Conservation (phyloP, 148 eudicot genomes). For the Silene uniflora region DNA sequence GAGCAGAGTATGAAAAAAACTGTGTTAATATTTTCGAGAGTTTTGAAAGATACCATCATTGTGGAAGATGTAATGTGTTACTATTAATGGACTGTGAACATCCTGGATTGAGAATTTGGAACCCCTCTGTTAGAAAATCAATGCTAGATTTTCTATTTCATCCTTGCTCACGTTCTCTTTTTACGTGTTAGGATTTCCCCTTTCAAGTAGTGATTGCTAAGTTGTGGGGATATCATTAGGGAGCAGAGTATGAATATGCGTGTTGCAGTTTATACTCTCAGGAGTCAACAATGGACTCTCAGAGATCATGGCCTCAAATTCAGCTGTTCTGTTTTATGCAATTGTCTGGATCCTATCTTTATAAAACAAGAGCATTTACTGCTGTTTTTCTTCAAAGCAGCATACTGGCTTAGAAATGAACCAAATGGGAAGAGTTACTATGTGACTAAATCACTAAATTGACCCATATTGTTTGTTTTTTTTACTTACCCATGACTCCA, state of each 20-base stretch:
- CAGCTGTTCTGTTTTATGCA: neutral
- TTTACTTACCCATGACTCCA: too few relatives aligned
- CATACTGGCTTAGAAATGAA: neutral
- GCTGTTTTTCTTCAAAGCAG: neutral
- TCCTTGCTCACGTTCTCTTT: too few relatives aligned
- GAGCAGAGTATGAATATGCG: neutral
- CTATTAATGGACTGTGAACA: neutral
- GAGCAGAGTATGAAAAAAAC: neutral
- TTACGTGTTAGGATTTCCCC: neutral
- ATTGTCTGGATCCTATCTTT: neutral
- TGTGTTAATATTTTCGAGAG: neutral
- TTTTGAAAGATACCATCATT: neutral
- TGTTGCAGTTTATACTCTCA: neutral
- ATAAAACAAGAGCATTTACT: neutral
- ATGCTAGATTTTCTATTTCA: neutral
- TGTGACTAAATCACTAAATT: too few relatives aligned
- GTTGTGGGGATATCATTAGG: neutral
- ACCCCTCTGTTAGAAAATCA: neutral
- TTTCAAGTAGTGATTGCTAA: neutral
- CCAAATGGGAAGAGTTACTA: neutral
- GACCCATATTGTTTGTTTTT: neutral
- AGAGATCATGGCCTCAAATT: neutral
- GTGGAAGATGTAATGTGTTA: neutral
- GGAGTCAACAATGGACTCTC: neutral
- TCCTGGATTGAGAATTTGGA: neutral